Conservation (phyloP, 768 basidiomycete genomes). For the Lactarius evosmus region DNA sequence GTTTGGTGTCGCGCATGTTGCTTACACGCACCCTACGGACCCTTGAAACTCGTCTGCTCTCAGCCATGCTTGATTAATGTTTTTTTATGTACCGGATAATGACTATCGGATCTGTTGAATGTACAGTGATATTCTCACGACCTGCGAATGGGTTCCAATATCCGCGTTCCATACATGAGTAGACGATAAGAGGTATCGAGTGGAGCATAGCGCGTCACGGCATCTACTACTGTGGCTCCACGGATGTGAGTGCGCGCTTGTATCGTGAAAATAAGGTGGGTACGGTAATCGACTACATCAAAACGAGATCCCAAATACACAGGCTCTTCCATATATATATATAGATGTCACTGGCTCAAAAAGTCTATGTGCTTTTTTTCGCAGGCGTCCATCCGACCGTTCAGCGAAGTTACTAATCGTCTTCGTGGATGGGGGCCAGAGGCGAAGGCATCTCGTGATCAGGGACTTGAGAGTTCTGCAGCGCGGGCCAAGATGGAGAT, state of each 20-base stretch:
- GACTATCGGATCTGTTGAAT: no score
- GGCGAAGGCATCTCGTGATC: neutral
- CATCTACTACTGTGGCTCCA: neutral
- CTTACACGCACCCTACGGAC: neutral
- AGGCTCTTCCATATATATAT: constrained; percentile 8
- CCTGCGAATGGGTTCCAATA: neutral
- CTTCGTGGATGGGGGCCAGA: neutral
- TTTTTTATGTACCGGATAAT: neutral
- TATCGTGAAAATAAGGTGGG: constrained; percentile 1
- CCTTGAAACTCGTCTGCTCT: neutral
- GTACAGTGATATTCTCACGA: no score
- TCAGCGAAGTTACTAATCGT: neutral
- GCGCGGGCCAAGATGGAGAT: neutral
- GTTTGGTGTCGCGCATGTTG: constrained; percentile 11
- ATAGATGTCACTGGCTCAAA: neutral
- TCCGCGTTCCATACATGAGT: neutral
- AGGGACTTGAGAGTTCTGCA: neutral
- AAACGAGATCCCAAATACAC: constrained; percentile 13
- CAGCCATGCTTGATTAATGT: neutral
- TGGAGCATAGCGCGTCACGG: neutral
- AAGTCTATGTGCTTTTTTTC: neutral
- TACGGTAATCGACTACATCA: constrained; percentile 10
- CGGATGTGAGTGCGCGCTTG: neutral
- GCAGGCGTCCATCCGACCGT: neutral
- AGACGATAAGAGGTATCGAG: neutral